Conservation (phyloP, 2,329 filamentous ascomycete species). For the Paraphoma sp. region DNA sequence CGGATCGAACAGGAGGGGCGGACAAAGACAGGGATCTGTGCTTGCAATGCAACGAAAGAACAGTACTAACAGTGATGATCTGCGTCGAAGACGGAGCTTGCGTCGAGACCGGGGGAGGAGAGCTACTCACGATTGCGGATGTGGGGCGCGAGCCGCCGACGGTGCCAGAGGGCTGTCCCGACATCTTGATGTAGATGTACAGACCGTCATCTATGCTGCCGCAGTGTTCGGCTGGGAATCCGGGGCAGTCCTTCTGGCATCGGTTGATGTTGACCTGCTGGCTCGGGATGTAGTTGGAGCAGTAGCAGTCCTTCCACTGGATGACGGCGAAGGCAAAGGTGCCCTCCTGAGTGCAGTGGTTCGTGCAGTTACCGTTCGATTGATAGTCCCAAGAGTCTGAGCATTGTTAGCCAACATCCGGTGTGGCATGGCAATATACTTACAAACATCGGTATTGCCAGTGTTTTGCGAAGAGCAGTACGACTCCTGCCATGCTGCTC, state of each 20-base stretch:
- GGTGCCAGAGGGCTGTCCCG: constrained; percentile 65
- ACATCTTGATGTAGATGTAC: constrained; percentile 68
- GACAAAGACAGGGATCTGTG: constrained; percentile 12
- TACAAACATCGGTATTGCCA: constrained; percentile 44
- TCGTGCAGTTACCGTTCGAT: constrained; percentile 72
- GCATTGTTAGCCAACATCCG: constrained; percentile 8
- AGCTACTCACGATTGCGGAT: constrained; percentile 34
- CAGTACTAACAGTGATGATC: constrained; percentile 38
- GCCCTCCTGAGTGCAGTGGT: constrained; percentile 60
- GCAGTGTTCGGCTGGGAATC: constrained; percentile 71
- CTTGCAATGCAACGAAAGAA: constrained; percentile 26
- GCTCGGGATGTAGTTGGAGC: constrained; percentile 70
- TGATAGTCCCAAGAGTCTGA: constrained; percentile 54
- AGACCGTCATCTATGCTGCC: constrained; percentile 61
- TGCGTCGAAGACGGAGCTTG: constrained; percentile 19
- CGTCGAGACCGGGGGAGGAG: constrained; percentile 19
- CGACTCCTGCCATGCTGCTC: constrained; percentile 29
- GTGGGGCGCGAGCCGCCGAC: constrained; percentile 43
- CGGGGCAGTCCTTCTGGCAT: constrained; percentile 70
- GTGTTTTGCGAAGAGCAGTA: constrained; percentile 57
- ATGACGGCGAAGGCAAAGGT: constrained; percentile 72
- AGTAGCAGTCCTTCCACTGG: constrained; percentile 73
- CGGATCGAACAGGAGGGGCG: not conserved
- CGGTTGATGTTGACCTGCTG: constrained; percentile 46
- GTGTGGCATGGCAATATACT: constrained; percentile 15